phyloP scores from a whole-genome alignment of 2,329 filamentous ascomycete species.

The Pseudogymnoascus sp. region DNA sequence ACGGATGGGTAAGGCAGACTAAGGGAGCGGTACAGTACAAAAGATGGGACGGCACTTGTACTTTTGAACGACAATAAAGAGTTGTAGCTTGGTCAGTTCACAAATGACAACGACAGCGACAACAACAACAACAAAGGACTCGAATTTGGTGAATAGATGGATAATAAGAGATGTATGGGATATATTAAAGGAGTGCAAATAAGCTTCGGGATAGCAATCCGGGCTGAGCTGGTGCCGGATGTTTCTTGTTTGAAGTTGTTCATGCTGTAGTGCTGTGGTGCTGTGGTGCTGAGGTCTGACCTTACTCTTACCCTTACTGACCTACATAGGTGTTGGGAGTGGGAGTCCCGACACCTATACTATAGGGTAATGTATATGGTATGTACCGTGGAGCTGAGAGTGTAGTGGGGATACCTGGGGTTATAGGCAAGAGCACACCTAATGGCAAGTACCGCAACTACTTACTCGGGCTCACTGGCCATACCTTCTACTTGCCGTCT shows the following conservation, averaged over 20 bases:
- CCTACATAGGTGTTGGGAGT: too few species aligned
- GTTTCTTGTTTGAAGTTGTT: not conserved
- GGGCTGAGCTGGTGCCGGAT: not conserved
- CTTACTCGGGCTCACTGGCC: not conserved
- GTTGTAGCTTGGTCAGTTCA: too few species aligned
- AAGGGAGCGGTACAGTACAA: not conserved
- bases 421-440: not conserved
- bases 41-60: not conserved
- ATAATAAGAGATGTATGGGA: not conserved
- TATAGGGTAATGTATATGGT: not conserved
- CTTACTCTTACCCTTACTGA: too few species aligned
- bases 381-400: not conserved
- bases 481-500: not conserved
- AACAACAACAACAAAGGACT: not conserved
- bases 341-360: too few species aligned
- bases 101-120: not conserved
- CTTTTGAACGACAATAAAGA: not conserved
- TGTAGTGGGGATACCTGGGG: not conserved
- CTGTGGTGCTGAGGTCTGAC: too few species aligned
- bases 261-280: not conserved
- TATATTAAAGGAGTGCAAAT: not conserved
- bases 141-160: not conserved
- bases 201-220: not conserved
- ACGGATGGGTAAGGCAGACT: not conserved
- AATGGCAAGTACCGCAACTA: not conserved